A percentile compares a stretch with the other conserved stretches of the same genome.
phyloP scores from a whole-genome alignment of 352 stramenopile species.

The Phytophthora agathidicida region DNA sequence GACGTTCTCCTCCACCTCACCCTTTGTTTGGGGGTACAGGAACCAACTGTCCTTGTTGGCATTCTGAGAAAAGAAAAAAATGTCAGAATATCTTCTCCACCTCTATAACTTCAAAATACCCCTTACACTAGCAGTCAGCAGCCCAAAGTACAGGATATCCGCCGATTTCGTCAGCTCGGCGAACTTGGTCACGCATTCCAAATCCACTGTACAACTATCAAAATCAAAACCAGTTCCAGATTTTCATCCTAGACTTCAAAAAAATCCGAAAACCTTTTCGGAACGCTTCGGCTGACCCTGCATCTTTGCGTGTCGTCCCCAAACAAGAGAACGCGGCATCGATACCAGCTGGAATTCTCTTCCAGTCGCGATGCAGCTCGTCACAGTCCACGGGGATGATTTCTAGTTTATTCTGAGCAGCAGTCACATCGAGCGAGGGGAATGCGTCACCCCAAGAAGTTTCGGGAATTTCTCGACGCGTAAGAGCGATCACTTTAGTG shows the following conservation, averaged over 20 bases:
- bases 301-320: slow-evolving; percentile 74
- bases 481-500: slow-evolving; percentile 63
- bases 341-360: slow-evolving; percentile 36
- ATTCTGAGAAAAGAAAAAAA: slow-evolving; percentile 28
- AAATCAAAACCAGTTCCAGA: slow-evolving; percentile 4
- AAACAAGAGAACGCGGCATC: slow-evolving; percentile 71
- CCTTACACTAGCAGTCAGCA: slow-evolving; percentile 61
- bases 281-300: slow-evolving; percentile 63
- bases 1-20: slow-evolving; percentile 65
- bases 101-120: neutral
- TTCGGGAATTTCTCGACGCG: slow-evolving; percentile 59
- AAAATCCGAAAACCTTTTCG: slow-evolving; percentile 44
- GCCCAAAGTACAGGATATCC: slow-evolving; percentile 60
- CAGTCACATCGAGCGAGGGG: slow-evolving; percentile 43
- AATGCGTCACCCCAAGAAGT: slow-evolving; percentile 48
- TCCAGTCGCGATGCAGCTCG: slow-evolving; percentile 40
- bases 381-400: slow-evolving; percentile 63
- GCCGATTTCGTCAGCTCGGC: slow-evolving; percentile 48
- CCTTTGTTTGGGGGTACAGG: slow-evolving; percentile 76
- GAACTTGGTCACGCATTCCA: slow-evolving; percentile 65
- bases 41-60: slow-evolving; percentile 79
- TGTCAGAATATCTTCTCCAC: neutral
- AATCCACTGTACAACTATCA: slow-evolving; percentile 51
- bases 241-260: neutral
- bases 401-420: slow-evolving; percentile 57